Percentiles rank a stretch among this genome's conserved stretches.
Conservation (phyloP, 2,329 filamentous ascomycete genomes). For the Pseudogymnoascus sp. region DNA sequence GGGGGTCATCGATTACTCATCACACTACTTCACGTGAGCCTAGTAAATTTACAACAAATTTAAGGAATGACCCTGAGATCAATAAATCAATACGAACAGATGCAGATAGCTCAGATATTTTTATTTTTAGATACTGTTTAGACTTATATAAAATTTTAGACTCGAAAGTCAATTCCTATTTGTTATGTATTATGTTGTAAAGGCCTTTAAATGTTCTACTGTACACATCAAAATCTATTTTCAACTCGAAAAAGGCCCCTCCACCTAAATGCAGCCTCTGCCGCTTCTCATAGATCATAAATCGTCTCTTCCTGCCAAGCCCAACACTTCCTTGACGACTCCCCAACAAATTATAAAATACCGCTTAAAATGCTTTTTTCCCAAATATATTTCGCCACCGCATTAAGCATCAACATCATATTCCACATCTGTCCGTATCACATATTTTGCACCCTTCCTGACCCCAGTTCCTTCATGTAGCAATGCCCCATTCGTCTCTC, state of each 20-base stretch:
- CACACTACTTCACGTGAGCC: slow-evolving; percentile 6
- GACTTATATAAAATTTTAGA: neutral
- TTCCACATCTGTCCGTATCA: slow-evolving; percentile 65
- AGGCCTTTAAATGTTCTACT: neutral
- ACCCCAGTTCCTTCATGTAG: slow-evolving; percentile 68
- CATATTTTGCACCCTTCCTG: slow-evolving; percentile 58
- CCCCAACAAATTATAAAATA: neutral
- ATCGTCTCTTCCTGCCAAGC: neutral
- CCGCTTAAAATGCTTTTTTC: neutral
- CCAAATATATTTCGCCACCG: neutral
- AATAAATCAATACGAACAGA: neutral
- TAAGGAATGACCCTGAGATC: neutral
- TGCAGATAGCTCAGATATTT: neutral
- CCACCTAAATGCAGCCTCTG: neutral
- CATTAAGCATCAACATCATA: slow-evolving; percentile 48
- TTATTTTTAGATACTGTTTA: neutral
- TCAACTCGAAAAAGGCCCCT: neutral
- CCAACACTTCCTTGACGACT: neutral
- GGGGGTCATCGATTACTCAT: slow-evolving; percentile 7
- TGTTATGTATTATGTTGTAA: neutral
- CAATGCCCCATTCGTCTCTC: slow-evolving; percentile 57
- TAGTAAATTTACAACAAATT: neutral
- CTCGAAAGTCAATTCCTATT: neutral
- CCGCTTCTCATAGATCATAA: neutral
- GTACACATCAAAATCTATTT: neutral